Conservation (phyloP, 257 asterid genomes). For the Nemophila menziesii region DNA sequence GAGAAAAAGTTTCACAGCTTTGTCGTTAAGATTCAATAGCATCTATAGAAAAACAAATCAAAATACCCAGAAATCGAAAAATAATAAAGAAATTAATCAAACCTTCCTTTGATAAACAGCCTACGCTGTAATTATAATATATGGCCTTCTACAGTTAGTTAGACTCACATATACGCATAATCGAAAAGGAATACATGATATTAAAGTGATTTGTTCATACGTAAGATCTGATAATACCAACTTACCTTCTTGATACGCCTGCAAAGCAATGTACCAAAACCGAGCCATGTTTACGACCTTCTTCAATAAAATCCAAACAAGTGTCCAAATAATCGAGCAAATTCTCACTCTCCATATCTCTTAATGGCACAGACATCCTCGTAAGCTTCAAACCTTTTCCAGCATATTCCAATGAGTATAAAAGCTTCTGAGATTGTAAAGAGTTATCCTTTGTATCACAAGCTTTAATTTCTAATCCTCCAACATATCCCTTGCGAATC, state of each 20-base stretch:
- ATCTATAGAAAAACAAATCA: constrained; percentile 31
- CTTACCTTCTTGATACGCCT: constrained; percentile 94
- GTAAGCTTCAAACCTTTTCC: constrained; percentile 80
- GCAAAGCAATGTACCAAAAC: constrained; percentile 96
- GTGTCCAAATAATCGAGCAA: constrained; percentile 80
- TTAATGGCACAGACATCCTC: constrained; percentile 86
- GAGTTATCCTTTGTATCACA: constrained; percentile 37
- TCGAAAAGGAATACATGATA: not conserved
- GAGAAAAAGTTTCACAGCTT: constrained; percentile 67
- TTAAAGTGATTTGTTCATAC: not conserved
- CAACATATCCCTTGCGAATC: constrained; percentile 65
- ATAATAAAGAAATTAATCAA: constrained; percentile 13
- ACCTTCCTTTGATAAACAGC: constrained; percentile 82
- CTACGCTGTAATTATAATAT: constrained; percentile 52
- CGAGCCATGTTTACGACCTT: constrained; percentile 73
- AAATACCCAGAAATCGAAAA: constrained; percentile 14
- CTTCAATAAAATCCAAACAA: constrained; percentile 80
- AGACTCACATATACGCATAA: not conserved
- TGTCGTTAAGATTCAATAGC: constrained; percentile 76
- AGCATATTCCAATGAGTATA: constrained; percentile 73
- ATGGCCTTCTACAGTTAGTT: not conserved
- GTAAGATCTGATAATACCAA: not conserved
- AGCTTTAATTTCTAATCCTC: constrained; percentile 39
- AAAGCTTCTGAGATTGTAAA: constrained; percentile 56
- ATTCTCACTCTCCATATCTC: constrained; percentile 85